Conservation (phyloP, 2,329 filamentous ascomycete species). For the Pestalotiopsis sp. region DNA sequence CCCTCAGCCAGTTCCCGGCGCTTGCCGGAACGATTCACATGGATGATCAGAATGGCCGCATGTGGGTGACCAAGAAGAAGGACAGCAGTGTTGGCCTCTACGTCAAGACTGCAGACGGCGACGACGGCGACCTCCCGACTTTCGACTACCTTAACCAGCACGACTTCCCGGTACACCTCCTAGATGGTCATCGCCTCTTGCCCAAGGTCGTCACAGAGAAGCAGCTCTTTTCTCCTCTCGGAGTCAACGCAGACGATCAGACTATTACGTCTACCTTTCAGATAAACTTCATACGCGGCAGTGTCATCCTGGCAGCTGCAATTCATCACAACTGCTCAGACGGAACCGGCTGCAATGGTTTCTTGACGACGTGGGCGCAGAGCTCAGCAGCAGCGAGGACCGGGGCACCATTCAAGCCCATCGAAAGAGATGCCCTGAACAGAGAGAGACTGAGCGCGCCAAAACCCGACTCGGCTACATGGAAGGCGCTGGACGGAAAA, state of each 20-base stretch:
- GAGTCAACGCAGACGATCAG: slow-evolving; percentile 17
- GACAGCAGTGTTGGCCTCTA: slow-evolving; percentile 17
- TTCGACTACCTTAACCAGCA: not conserved
- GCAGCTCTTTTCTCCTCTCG: slow-evolving; percentile 15
- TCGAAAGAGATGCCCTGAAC: not conserved
- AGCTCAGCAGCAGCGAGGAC: slow-evolving; percentile 22
- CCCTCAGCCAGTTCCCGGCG: slow-evolving; percentile 20
- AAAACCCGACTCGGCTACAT: not conserved
- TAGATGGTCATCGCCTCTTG: slow-evolving; percentile 14
- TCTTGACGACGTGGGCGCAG: slow-evolving; percentile 28
- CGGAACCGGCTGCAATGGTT: slow-evolving; percentile 28
- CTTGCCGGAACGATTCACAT: slow-evolving; percentile 20
- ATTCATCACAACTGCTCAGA: slow-evolving; percentile 27
- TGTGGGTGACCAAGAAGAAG: slow-evolving; percentile 21
- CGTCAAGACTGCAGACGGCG: slow-evolving; percentile 18
- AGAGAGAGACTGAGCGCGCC: not conserved
- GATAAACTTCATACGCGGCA: slow-evolving; percentile 29
- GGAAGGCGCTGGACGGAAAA: slow-evolving; percentile 13
- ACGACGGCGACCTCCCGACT: not conserved
- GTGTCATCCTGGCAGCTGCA: slow-evolving; percentile 28
- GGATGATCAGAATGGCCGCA: slow-evolving; percentile 17
- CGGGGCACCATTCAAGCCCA: slow-evolving; percentile 17
- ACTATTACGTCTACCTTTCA: slow-evolving; percentile 22
- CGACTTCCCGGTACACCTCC: slow-evolving; percentile 20
- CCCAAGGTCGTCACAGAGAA: slow-evolving; percentile 17